Evolutionary conservation across 805 yeast genomes (phyloP).

Genomic region (Starmerella cellae): DNA sequence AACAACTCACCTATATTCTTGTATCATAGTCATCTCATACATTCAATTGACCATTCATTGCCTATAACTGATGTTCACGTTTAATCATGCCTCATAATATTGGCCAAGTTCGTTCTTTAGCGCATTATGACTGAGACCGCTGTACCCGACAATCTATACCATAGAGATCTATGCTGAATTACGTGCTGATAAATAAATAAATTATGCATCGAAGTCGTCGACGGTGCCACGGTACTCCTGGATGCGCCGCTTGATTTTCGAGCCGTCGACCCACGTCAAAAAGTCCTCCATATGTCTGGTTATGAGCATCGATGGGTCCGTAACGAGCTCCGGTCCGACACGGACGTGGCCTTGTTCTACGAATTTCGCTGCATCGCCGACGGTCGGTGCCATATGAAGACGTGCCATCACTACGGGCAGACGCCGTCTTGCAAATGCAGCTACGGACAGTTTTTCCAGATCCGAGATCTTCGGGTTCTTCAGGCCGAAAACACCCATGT

Average conservation of each 20-base stretch:
- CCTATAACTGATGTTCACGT: too few species aligned
- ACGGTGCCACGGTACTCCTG: conserved; percentile 66
- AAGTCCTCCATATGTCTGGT: conserved; percentile 93
- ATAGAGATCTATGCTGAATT: too few species aligned
- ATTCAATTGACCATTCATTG: too few species aligned
- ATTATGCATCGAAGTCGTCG: conserved; percentile 41
- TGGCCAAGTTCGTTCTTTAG: too few species aligned
- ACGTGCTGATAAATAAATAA: conserved; percentile 1
- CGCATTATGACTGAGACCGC: too few species aligned
- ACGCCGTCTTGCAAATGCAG: conserved; percentile 84
- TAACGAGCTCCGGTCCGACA: conserved; percentile 89
- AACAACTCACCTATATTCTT: too few species aligned
- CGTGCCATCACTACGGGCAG: conserved; percentile 91
- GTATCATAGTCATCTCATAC: too few species aligned
- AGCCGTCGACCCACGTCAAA: conserved; percentile 92
- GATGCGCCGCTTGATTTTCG: conserved; percentile 82
- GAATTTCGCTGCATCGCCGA: conserved; percentile 77
- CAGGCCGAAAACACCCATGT: conserved; percentile 81
- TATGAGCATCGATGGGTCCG: conserved; percentile 89
- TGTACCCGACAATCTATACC: too few species aligned
- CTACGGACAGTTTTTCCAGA: conserved; percentile 80
- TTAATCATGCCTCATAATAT: too few species aligned
- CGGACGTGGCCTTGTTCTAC: conserved; percentile 96
- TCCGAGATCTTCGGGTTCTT: conserved; percentile 73
- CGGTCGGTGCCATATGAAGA: conserved; percentile 80